Percentiles rank a stretch among this genome's conserved stretches.
Conservation (phyloP, 2,329 filamentous ascomycete genomes). For the Meredithiella fracta region DNA sequence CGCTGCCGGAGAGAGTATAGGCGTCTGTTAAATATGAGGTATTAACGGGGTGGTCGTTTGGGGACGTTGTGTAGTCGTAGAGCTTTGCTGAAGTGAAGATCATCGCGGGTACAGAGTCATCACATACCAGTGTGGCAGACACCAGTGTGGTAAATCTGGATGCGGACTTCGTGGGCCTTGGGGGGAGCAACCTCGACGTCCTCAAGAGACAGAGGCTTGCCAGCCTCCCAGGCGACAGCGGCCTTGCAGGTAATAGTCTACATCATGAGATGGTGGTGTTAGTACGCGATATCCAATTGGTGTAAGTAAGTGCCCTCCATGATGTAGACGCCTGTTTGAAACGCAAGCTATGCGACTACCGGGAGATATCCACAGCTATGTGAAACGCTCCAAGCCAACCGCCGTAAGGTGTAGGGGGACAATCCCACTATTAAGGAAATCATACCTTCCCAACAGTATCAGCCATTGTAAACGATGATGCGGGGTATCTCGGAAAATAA, state of each 20-base stretch:
- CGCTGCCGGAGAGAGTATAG: constrained; percentile 89
- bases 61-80: not conserved
- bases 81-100: not conserved
- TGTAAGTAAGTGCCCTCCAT: not conserved
- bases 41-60: not conserved
- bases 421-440: not conserved
- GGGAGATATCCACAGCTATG: not conserved
- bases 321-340: not conserved
- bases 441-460: constrained; percentile 14
- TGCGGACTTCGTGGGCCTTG: constrained; percentile 84
- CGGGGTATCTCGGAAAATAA: not conserved
- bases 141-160: constrained; percentile 93
- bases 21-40: constrained; percentile 43
- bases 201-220: constrained; percentile 75
- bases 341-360: not conserved
- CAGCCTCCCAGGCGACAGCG: constrained; percentile 92
- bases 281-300: not conserved
- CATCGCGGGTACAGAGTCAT: not conserved
- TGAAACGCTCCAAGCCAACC: not conserved
- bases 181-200: constrained; percentile 84
- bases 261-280: not conserved
- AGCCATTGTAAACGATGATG: constrained; percentile 11
- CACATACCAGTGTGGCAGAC: constrained; percentile 84
- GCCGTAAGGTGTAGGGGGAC: not conserved
- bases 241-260: constrained; percentile 95